Percentiles rank a stretch among this genome's conserved stretches.
Evolutionary conservation across 306 rosid genomes (phyloP).

Genomic region (Sindora glabra): DNA sequence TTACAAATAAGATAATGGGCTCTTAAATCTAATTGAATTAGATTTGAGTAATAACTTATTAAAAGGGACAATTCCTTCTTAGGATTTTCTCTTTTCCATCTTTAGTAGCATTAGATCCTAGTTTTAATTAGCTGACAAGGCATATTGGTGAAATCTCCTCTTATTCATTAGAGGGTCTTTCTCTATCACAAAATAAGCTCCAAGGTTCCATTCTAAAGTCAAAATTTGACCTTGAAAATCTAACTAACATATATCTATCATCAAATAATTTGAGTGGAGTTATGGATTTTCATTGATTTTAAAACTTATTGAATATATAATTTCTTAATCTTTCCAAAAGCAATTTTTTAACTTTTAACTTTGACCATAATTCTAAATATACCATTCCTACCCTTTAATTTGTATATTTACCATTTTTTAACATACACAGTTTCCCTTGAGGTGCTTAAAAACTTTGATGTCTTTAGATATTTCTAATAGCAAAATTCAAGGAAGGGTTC

Average conservation of each 20-base stretch:
- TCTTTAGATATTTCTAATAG: background rate
- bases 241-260: background rate
- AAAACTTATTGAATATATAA: background rate
- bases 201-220: background rate
- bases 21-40: background rate
- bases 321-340: background rate
- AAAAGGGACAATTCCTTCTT: background rate
- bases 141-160: too few relatives aligned
- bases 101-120: background rate
- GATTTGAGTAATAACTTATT: background rate
- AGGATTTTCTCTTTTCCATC: background rate
- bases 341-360: background rate
- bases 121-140: background rate
- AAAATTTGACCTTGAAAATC: background rate
- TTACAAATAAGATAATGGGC: background rate
- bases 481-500: background rate
- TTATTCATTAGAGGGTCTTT: background rate
- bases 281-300: background rate
- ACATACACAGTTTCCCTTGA: conserved; percentile 2
- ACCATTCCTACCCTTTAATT: background rate
- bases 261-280: conserved; percentile 1
- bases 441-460: background rate
- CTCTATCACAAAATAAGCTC: background rate
- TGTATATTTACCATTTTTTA: background rate
- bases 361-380: background rate